phyloP scores from a whole-genome alignment of 495 filamentous ascomycete genomes.

The Geopyxis carbonaria region DNA sequence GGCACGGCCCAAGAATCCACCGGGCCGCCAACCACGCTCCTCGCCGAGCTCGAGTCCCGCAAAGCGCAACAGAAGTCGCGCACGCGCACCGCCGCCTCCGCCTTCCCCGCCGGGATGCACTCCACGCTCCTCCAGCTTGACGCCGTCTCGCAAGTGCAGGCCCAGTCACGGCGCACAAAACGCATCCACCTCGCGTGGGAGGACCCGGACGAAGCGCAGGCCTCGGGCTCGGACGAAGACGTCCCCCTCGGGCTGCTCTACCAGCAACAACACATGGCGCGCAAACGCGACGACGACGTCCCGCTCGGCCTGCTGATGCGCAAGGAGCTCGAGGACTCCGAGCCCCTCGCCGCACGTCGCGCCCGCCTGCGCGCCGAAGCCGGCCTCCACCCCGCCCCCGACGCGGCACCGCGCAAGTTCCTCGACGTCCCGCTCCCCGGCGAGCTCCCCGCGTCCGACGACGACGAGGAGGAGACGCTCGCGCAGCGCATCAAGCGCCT shows the following conservation, averaged over 20 bases:
- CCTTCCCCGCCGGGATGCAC: slow-evolving; percentile 59
- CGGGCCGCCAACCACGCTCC: slow-evolving; percentile 59
- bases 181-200: slow-evolving; percentile 85
- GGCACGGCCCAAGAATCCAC: neutral
- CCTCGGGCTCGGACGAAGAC: slow-evolving; percentile 47
- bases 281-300: slow-evolving; percentile 39
- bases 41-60: slow-evolving; percentile 79
- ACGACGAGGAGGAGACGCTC: slow-evolving; percentile 61
- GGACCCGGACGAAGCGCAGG: slow-evolving; percentile 40
- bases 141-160: slow-evolving; percentile 73
- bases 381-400: slow-evolving; percentile 1
- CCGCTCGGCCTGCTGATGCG: slow-evolving; percentile 74
- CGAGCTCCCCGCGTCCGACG: slow-evolving; percentile 27
- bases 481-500: slow-evolving; percentile 57
- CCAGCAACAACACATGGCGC: slow-evolving; percentile 27
- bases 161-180: slow-evolving; percentile 51
- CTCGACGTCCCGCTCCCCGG: slow-evolving; percentile 6
- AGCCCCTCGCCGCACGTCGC: slow-evolving; percentile 65
- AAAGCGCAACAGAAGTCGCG: slow-evolving; percentile 69
- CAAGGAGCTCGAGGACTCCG: slow-evolving; percentile 74
- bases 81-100: slow-evolving; percentile 46
- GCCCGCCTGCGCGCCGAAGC: slow-evolving; percentile 49
- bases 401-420: neutral
- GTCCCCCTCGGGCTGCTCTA: slow-evolving; percentile 74
- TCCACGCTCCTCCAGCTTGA: slow-evolving; percentile 85